Evolutionary conservation across 768 basidiomycete genomes (phyloP).

Genomic region (Lyophyllum decastes): DNA sequence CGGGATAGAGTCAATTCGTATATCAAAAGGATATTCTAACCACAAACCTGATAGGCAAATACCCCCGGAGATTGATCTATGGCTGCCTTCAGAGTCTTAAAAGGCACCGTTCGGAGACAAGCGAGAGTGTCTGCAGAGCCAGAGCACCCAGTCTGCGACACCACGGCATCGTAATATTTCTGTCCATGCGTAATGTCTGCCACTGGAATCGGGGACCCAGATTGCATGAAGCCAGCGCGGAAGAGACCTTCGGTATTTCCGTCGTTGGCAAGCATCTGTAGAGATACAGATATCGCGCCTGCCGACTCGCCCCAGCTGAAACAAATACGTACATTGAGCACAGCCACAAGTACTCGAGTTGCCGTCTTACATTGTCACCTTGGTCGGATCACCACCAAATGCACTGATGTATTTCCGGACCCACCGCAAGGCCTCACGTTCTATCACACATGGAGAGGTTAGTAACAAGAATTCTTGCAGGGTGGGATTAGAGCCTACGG

Average conservation of each 20-base stretch:
- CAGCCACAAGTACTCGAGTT: constrained; percentile 18
- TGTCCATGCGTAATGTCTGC: constrained; percentile 46
- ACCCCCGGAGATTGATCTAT: constrained; percentile 43
- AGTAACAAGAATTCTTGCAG: neutral
- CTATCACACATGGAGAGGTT: too few species aligned
- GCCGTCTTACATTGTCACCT: constrained; percentile 49
- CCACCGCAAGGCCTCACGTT: constrained; percentile 62
- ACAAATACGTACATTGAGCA: neutral
- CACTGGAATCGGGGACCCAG: constrained; percentile 45
- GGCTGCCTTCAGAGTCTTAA: constrained; percentile 39
- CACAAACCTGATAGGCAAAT: constrained; percentile 25
- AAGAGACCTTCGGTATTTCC: constrained; percentile 48
- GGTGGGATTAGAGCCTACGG: constrained; percentile 38
- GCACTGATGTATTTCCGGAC: constrained; percentile 61
- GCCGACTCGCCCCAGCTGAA: constrained; percentile 55
- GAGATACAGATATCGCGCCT: constrained; percentile 52
- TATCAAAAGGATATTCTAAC: neutral
- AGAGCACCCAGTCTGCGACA: constrained; percentile 40
- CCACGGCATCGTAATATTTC: constrained; percentile 45
- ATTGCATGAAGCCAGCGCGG: constrained; percentile 52
- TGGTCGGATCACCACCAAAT: constrained; percentile 67
- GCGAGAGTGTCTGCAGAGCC: constrained; percentile 38
- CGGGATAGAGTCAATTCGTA: constrained; percentile 19
- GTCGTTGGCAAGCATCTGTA: constrained; percentile 49
- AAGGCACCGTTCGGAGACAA: constrained; percentile 43